Evolutionary conservation across 345 rosid species (phyloP).

Genomic region (Citrus medica): DNA sequence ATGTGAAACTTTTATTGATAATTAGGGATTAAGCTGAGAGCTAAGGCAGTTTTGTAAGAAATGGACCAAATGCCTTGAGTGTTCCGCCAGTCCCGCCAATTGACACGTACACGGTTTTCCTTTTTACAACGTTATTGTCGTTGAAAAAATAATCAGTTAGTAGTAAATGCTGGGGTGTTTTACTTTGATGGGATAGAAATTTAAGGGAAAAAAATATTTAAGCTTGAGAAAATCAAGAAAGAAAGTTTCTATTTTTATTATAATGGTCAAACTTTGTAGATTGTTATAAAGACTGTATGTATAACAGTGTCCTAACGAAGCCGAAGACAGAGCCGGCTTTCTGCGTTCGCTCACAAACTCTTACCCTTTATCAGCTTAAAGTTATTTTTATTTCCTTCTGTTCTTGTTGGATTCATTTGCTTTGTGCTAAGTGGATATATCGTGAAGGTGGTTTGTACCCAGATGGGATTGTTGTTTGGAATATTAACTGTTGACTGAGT

Average conservation of each 20-base stretch:
- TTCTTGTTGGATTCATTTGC: slow-evolving; percentile 7
- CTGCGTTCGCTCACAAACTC: not conserved
- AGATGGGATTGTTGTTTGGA: slow-evolving; percentile 21
- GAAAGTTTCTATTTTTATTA: not conserved
- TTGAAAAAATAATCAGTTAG: not conserved
- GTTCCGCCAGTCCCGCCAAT: slow-evolving; percentile 33
- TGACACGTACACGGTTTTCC: slow-evolving; percentile 9
- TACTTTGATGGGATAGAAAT: not conserved
- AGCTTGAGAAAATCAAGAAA: slow-evolving; percentile 3
- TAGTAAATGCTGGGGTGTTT: not conserved
- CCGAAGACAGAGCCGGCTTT: slow-evolving; percentile 32
- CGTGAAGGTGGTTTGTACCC: not conserved
- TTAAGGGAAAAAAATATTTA: not conserved
- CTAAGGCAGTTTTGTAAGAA: not conserved
- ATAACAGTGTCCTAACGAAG: slow-evolving; percentile 11
- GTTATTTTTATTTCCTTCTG: not conserved
- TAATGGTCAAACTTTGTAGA: slow-evolving; percentile 10
- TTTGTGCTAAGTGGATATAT: not conserved
- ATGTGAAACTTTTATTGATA: too few relatives aligned
- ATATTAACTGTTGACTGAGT: slow-evolving; percentile 20
- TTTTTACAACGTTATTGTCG: not conserved
- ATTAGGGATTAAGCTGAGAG: not conserved
- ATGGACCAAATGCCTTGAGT: not conserved
- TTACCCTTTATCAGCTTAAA: not conserved
- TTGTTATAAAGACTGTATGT: not conserved